These are phyloP conservation scores for Edaphochlamys debaryana DNA, from an alignment of 139 green algal genomes.

Conservation along the genomic window DNA sequence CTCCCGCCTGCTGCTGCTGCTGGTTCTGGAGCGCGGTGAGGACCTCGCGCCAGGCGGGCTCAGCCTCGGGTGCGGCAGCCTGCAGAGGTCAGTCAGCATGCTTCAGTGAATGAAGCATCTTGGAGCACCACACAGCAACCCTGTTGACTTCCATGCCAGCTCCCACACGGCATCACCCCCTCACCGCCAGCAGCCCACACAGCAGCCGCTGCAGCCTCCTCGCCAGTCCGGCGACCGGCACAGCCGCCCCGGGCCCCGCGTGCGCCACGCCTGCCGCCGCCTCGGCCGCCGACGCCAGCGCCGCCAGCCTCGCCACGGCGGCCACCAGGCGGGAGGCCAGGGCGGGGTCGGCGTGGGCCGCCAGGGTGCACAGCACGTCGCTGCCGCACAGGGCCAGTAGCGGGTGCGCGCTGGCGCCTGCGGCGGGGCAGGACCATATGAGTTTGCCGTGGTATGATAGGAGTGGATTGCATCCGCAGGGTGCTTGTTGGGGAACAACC, in stretches of 20 bases:
- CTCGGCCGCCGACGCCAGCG: constrained; percentile 2
- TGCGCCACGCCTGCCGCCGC: not conserved
- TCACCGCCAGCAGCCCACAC: not conserved
- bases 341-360: constrained; percentile 5
- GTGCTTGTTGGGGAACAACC: too few species aligned
- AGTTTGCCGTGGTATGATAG: too few species aligned
- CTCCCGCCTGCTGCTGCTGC: too few species aligned
- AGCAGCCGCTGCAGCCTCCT: constrained; percentile 10
- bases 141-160: too few species aligned
- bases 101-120: too few species aligned
- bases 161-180: too few species aligned
- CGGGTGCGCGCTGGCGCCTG: constrained; percentile 24
- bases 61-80: constrained; percentile 2
- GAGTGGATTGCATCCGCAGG: too few species aligned
- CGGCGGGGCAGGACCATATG: too few species aligned
- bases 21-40: not conserved
- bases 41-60: not conserved
- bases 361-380: constrained; percentile 17
- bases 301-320: constrained; percentile 9
- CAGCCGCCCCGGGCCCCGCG: not conserved
- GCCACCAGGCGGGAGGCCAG: not conserved
- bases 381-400: not conserved
- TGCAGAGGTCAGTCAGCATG: not conserved
- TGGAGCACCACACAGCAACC: too few species aligned
- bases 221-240: not conserved